Evolutionary conservation across 495 filamentous ascomycete genomes (phyloP).

Genomic region (Filosporella fistucella): DNA sequence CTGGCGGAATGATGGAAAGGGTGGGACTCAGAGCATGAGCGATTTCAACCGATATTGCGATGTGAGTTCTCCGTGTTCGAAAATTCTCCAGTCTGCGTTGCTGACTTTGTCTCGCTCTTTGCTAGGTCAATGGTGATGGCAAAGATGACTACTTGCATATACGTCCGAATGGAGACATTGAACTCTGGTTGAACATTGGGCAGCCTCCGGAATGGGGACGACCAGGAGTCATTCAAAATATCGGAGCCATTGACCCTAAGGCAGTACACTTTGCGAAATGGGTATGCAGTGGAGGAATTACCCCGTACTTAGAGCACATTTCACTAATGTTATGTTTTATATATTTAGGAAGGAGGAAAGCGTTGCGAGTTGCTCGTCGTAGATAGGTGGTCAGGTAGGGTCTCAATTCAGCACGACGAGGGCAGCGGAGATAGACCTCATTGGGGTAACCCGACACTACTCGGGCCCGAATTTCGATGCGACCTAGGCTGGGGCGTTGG

Average conservation of each 20-base stretch:
- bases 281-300: too few species aligned
- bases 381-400: neutral
- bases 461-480: neutral
- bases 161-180: slow-evolving; percentile 11
- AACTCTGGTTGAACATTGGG: slow-evolving; percentile 8
- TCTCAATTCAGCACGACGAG: neutral
- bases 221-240: neutral
- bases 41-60: slow-evolving; percentile 18
- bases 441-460: neutral
- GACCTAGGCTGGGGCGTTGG: neutral
- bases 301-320: neutral
- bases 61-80: too few species aligned
- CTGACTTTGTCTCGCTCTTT: too few species aligned
- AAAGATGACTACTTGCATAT: slow-evolving; percentile 41
- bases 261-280: too few species aligned
- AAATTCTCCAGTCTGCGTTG: too few species aligned
- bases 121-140: slow-evolving; percentile 29
- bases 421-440: neutral
- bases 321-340: too few species aligned
- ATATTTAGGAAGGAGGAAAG: neutral
- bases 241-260: too few species aligned
- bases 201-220: neutral
- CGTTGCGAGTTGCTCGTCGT: neutral
- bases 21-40: slow-evolving; percentile 17
- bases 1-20: neutral